These are phyloP conservation scores for Rhododendron simsii DNA, from an alignment of 148 eudicot species.

Conservation along the genomic window DNA sequence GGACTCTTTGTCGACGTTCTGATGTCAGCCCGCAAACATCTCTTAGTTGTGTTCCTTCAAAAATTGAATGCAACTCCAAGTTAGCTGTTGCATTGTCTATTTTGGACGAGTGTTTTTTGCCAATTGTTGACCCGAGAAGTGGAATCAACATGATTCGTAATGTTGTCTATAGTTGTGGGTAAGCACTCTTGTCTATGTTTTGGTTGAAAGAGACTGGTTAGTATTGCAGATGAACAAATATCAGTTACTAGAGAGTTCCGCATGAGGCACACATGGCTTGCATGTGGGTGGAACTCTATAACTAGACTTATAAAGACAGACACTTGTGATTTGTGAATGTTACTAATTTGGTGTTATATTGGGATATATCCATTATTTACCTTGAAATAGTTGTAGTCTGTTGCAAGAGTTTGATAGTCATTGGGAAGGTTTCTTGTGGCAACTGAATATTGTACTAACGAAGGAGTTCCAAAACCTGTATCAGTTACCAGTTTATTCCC, in stretches of 20 bases:
- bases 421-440: background rate
- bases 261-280: background rate
- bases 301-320: background rate
- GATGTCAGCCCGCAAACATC: slow-evolving; percentile 38
- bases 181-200: slow-evolving; percentile 21
- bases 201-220: background rate
- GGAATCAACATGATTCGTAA: slow-evolving; percentile 63
- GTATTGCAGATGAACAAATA: background rate
- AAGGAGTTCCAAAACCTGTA: background rate
- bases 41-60: slow-evolving; percentile 22
- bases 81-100: slow-evolving; percentile 73
- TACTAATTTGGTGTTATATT: background rate
- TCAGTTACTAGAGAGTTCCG: background rate
- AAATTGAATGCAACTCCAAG: slow-evolving; percentile 73
- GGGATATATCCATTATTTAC: background rate
- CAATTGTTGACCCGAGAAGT: slow-evolving; percentile 84
- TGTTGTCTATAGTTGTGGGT: slow-evolving; percentile 88
- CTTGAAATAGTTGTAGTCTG: background rate
- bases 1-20: slow-evolving; percentile 59
- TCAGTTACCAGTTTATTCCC: background rate
- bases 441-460: background rate
- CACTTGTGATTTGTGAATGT: background rate
- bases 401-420: background rate
- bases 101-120: slow-evolving; percentile 92
- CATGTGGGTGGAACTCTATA: background rate